Evolutionary conservation across 495 filamentous ascomycete species (phyloP), one percentile per base, ranked within the genome.

Genomic region (Tuber umbilicatum): DNA sequence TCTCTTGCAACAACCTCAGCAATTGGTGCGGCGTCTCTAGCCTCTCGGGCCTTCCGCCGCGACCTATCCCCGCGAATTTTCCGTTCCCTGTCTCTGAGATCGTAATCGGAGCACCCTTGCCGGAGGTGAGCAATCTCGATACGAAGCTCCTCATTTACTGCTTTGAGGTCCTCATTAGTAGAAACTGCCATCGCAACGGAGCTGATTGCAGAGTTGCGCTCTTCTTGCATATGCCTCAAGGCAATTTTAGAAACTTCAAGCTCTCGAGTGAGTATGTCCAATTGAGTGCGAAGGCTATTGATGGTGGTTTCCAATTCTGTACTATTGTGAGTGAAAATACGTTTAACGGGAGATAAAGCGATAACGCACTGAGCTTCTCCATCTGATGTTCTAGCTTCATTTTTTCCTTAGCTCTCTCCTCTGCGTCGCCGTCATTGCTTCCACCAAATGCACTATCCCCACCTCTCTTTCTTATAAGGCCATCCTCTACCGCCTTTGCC

Each of bases 131-230:
- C 73, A 75, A 88, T 87, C 75, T 88, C 86, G 67, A 84, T 80
- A 43, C 81, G 83, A n/a, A 89, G 76, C 23, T 74, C 83, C 45
- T 87, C 85, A 73, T 87, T 89, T 42, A 89, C 87, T n/a, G 74
- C 80, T 83, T 90, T 91, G 27, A 91, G 82, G 71, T 90, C 89
- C 74, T 91, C 89, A 0, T 86, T 85, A 69, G 87, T 87, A n/a
- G 88, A 85, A 71, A 89, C 90, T 19, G 90, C 89, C 35, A 89
- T 85, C 5, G 86, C 89, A 19, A 92, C 83, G 68, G 92, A 90
- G 42, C 87, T 87, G 40, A 91, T 86, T 9, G 90, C 86, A 71
- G 88, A 87, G 77, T 92, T 89, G 55, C 90, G 85, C 73, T 93
- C 91, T 50, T 87, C 85, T 68, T 86, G 88, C 55, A 91, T 81